A percentile compares a stretch with the other conserved stretches of the same genome.
These are phyloP conservation scores for Microbotryum silenes-acaulis DNA, from an alignment of 1,284 basidiomycete genomes.

Conservation along the genomic window DNA sequence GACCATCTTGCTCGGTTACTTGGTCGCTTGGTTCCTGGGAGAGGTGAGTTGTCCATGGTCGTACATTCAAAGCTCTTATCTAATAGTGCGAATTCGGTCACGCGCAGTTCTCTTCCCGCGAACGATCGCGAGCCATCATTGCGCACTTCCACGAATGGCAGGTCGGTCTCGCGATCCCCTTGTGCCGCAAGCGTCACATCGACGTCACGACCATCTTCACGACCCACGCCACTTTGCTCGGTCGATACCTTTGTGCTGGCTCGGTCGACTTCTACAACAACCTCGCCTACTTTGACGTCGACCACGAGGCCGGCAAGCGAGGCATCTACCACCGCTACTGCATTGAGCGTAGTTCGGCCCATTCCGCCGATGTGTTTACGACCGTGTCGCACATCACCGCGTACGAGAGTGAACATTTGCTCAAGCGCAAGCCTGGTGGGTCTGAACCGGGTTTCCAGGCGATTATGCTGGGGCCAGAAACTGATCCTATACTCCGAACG, in stretches of 20 bases:
- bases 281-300: constrained; percentile 97
- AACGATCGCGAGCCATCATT: constrained; percentile 68
- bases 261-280: constrained; percentile 99
- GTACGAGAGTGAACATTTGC: constrained; percentile 88
- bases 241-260: constrained; percentile 94
- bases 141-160: constrained; percentile 99
- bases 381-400: constrained; percentile 97
- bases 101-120: constrained; percentile 32
- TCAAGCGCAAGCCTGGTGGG: constrained; percentile 79
- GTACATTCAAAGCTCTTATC: constrained; percentile 20
- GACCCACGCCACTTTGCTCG: constrained; percentile 95
- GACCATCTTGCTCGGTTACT: constrained; percentile 96
- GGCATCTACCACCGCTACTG: constrained; percentile 87
- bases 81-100: background rate
- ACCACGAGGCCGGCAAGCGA: constrained; percentile 96
- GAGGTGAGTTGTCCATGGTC: constrained; percentile 55
- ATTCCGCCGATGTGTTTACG: constrained; percentile 96
- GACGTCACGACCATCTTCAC: constrained; percentile 93
- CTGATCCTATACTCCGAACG: background rate
- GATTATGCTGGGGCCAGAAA: background rate
- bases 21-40: constrained; percentile 98
- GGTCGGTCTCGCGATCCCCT: constrained; percentile 89
- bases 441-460: no score
- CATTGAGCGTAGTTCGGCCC: constrained; percentile 87
- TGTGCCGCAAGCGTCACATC: constrained; percentile 91